phyloP scores from a whole-genome alignment of 2,329 filamentous ascomycete species.

The Fusarium cyanostomum region DNA sequence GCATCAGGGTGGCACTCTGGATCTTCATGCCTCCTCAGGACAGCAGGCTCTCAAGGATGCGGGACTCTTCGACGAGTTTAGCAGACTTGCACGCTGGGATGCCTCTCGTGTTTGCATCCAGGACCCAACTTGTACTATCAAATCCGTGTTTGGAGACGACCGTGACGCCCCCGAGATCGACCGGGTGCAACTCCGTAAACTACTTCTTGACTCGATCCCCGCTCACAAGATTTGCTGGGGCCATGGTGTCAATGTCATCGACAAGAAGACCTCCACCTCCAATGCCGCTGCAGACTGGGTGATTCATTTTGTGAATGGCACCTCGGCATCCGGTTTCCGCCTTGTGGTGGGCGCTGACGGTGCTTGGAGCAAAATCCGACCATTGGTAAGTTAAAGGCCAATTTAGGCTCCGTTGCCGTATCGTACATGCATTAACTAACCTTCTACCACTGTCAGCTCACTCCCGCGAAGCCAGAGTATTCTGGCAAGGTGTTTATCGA shows the following conservation, averaged over 20 bases:
- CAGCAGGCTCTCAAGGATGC: constrained; percentile 59
- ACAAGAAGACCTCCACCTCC: neutral
- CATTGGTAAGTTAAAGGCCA: constrained; percentile 51
- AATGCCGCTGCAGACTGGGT: neutral
- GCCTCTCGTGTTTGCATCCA: constrained; percentile 41
- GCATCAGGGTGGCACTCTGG: constrained; percentile 58
- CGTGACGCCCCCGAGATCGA: constrained; percentile 51
- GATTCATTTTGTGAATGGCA: constrained; percentile 3
- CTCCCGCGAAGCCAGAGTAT: neutral
- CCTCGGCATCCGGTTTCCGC: constrained; percentile 3
- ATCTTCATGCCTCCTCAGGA: constrained; percentile 60
- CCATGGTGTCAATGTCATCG: neutral
- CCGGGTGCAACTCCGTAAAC: constrained; percentile 46
- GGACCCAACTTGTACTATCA: constrained; percentile 41
- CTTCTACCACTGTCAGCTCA: constrained; percentile 43
- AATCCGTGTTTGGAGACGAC: constrained; percentile 35
- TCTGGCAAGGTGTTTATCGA: constrained; percentile 17
- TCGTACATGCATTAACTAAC: constrained; percentile 32
- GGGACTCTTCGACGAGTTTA: constrained; percentile 58
- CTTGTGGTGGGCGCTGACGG: constrained; percentile 27
- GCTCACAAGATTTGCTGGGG: constrained; percentile 51
- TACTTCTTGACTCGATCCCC: constrained; percentile 47
- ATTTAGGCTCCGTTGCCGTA: constrained; percentile 41
- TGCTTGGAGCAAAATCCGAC: constrained; percentile 46
- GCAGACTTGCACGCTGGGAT: constrained; percentile 41